phyloP scores from a whole-genome alignment of 164 flowering plant species.

The Vitis vinifera region ASM3070453v1 NC_081816.1:3367001-3367500 shows the following conservation, averaged over 20 bases:
- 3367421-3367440: conserved; percentile 24
- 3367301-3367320: conserved; percentile 23
- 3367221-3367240: conserved; percentile 86
- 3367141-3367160: conserved; percentile 40
- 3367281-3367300: conserved; percentile 52
- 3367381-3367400: conserved; percentile 57
- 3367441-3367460: conserved; percentile 48
- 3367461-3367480: conserved; percentile 63
- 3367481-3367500: conserved; percentile 83
- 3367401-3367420: conserved; percentile 11
- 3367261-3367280: conserved; percentile 59
- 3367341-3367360: conserved; percentile 57
- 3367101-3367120: conserved; percentile 29
- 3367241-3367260: conserved; percentile 52
- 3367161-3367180: conserved; percentile 59
- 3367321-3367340: conserved; percentile 50
- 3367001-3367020: not conserved
- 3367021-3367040: conserved; percentile 14
- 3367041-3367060: conserved; percentile 25
- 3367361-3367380: conserved; percentile 72
- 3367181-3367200: conserved; percentile 51
- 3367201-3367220: conserved; percentile 57
- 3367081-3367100: conserved; percentile 13
- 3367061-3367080: conserved; percentile 35
- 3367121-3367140: conserved; percentile 34